Conservation (phyloP, 169 alveolate genomes). For the Perkinsus chesapeaki region DNA sequence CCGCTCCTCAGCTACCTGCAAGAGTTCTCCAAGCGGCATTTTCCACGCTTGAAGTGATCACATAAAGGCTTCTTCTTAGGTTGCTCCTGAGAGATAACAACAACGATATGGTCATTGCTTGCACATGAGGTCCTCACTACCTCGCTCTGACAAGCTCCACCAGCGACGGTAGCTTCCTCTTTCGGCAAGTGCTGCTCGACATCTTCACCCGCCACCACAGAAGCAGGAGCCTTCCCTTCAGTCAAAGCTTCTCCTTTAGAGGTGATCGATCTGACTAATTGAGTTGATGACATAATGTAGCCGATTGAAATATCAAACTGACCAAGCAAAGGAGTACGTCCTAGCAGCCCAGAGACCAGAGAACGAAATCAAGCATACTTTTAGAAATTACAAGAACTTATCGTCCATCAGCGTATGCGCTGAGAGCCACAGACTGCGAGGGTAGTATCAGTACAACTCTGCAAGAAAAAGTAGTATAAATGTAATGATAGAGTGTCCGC, state of each 20-base stretch:
- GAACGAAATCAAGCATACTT: too few species aligned
- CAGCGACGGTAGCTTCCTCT: neutral
- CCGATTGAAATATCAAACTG: too few species aligned
- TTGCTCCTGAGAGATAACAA: neutral
- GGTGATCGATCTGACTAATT: neutral
- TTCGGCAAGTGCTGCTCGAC: neutral
- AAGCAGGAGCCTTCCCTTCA: neutral
- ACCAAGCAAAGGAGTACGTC: too few species aligned
- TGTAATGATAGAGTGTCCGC: too few species aligned
- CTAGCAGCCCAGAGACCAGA: too few species aligned
- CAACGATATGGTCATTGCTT: neutral
- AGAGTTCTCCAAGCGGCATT: neutral
- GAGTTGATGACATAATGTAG: neutral
- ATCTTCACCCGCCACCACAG: neutral
- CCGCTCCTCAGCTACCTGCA: neutral
- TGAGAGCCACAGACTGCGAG: too few species aligned
- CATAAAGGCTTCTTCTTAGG: neutral
- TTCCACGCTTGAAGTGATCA: neutral
- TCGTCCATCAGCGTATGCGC: too few species aligned
- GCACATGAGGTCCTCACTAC: neutral
- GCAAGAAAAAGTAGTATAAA: too few species aligned
- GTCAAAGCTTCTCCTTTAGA: neutral
- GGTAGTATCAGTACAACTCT: too few species aligned
- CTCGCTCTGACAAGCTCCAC: neutral
- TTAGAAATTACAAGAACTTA: too few species aligned